Percentiles rank a stretch among this genome's conserved stretches.
phyloP scores from a whole-genome alignment of 495 filamentous ascomycete genomes.

The Neurospora pannonica region DNA sequence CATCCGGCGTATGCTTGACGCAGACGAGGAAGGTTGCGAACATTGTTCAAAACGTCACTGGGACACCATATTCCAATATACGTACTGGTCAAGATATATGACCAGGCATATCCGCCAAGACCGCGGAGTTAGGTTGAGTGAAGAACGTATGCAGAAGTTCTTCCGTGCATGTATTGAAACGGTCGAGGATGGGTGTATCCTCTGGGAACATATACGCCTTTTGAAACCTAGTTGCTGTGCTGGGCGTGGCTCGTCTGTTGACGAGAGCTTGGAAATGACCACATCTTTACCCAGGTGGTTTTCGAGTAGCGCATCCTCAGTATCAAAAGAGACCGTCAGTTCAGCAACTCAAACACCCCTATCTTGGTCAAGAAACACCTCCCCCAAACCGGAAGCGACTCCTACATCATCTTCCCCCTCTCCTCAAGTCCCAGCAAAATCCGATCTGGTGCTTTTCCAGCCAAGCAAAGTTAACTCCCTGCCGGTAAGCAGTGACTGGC shows the following conservation, averaged over 20 bases:
- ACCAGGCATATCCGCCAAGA: not conserved
- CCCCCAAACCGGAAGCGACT: not conserved
- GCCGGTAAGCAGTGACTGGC: not conserved
- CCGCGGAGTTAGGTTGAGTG: not conserved
- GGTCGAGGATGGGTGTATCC: not conserved
- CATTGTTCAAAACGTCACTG: not conserved
- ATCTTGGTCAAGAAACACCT: not conserved
- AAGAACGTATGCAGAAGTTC: not conserved
- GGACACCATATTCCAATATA: not conserved
- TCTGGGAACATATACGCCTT: not conserved
- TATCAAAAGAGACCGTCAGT: not conserved
- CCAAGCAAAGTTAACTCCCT: not conserved
- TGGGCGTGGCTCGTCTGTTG: not conserved
- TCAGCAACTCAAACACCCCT: not conserved
- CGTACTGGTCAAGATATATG: not conserved
- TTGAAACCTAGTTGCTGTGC: not conserved
- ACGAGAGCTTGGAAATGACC: not conserved
- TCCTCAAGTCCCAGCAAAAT: not conserved
- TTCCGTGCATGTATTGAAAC: not conserved
- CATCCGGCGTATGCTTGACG: not conserved
- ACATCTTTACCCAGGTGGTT: not conserved
- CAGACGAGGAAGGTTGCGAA: not conserved
- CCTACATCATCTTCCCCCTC: no score
- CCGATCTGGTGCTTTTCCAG: not conserved
- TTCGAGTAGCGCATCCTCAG: not conserved